phyloP scores from a whole-genome alignment of 2,329 filamentous ascomycete genomes.

The Phialocephala sp. region DNA sequence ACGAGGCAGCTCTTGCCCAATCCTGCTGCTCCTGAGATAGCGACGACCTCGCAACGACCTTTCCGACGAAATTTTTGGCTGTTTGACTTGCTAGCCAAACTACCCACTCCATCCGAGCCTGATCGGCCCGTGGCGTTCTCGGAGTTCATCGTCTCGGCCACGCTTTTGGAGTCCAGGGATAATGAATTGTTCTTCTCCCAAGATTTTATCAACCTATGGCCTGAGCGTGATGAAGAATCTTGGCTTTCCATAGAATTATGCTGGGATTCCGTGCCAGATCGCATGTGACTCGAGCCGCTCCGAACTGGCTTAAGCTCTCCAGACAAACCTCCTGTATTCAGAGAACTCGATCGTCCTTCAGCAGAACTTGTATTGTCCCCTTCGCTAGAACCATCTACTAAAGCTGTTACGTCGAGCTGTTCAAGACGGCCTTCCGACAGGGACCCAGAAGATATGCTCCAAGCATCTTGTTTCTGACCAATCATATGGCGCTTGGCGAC shows the following conservation, averaged over 20 bases:
- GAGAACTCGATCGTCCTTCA: slow-evolving; percentile 49
- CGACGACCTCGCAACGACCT: slow-evolving; percentile 68
- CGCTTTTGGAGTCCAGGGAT: slow-evolving; percentile 33
- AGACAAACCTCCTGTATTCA: slow-evolving; percentile 21
- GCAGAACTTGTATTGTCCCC: slow-evolving; percentile 58
- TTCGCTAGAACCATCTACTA: slow-evolving; percentile 58
- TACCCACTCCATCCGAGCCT: slow-evolving; percentile 40
- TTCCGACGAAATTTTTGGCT: slow-evolving; percentile 61
- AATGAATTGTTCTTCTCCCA: slow-evolving; percentile 40
- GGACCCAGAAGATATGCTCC: slow-evolving; percentile 60
- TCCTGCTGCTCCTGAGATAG: slow-evolving; percentile 65
- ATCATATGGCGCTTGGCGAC: slow-evolving; percentile 70
- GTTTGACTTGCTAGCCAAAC: slow-evolving; percentile 37
- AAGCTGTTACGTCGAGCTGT: slow-evolving; percentile 43
- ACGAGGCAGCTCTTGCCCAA: slow-evolving; percentile 70
- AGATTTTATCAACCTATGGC: slow-evolving; percentile 24
- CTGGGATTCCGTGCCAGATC: slow-evolving; percentile 32
- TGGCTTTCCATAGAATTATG: slow-evolving; percentile 34
- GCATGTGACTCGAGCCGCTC: slow-evolving; percentile 24
- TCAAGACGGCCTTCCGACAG: slow-evolving; percentile 50
- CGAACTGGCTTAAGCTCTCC: slow-evolving; percentile 23
- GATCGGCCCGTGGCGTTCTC: slow-evolving; percentile 23
- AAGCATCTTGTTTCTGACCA: slow-evolving; percentile 49
- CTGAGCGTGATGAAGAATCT: slow-evolving; percentile 26
- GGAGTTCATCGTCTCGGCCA: slow-evolving; percentile 30